These are phyloP conservation scores for Lepidium sativum DNA, from an alignment of 345 rosid genomes.

Conservation along the genomic window DNA sequence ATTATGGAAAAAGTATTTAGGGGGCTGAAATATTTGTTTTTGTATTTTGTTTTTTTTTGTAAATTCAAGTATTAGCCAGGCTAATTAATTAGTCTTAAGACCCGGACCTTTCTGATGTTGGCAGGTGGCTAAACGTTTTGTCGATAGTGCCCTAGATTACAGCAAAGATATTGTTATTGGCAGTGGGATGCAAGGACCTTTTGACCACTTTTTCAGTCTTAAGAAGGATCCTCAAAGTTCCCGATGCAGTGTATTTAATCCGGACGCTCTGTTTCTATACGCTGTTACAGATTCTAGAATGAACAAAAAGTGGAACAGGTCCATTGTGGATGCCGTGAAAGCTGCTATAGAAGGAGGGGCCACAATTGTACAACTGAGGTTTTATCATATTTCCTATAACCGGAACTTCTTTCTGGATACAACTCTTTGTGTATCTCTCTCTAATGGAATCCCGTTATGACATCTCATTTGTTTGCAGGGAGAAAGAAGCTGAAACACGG, in stretches of 20 bases:
- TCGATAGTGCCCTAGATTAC: constrained; percentile 54
- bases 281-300: constrained; percentile 83
- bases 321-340: constrained; percentile 55
- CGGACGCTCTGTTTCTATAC: constrained; percentile 61
- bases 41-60: background rate
- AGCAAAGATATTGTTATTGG: constrained; percentile 81
- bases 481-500: constrained; percentile 60
- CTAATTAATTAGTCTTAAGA: background rate
- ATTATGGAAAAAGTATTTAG: too few relatives aligned
- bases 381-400: background rate
- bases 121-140: constrained; percentile 67
- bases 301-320: constrained; percentile 75
- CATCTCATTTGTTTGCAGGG: constrained; percentile 37
- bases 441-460: background rate
- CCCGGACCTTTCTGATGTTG: constrained; percentile 12
- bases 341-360: constrained; percentile 87
- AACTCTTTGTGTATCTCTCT: background rate
- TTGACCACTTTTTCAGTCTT: constrained; percentile 72
- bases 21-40: background rate
- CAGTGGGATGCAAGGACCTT: constrained; percentile 85
- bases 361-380: constrained; percentile 86
- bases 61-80: background rate
- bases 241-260: constrained; percentile 38
- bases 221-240: constrained; percentile 29
- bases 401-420: background rate